Percentiles rank a stretch among this genome's conserved stretches.
Conservation (phyloP, 345 rosid species). For the Zanthoxylum bungeanum region DNA sequence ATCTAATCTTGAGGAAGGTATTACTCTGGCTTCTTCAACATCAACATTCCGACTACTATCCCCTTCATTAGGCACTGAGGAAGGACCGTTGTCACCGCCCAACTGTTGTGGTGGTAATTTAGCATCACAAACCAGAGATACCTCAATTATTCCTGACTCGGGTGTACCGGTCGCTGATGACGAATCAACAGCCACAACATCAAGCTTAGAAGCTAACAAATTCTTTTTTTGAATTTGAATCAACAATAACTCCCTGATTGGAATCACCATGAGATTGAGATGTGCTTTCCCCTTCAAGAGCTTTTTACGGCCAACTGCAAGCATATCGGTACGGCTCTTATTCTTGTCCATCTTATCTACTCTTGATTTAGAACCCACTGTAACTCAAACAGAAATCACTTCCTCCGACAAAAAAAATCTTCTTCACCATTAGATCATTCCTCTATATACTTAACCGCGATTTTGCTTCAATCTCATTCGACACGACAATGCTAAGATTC, state of each 20-base stretch:
- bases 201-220: constrained; percentile 24
- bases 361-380: constrained; percentile 26
- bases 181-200: constrained; percentile 31
- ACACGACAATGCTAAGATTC: too few species aligned
- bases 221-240: constrained; percentile 26
- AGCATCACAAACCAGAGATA: constrained; percentile 21
- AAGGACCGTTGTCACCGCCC: constrained; percentile 17
- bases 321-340: constrained; percentile 83
- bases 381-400: constrained; percentile 19
- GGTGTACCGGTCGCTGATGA: constrained; percentile 23
- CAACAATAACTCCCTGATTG: constrained; percentile 21
- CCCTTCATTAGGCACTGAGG: constrained; percentile 28
- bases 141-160: constrained; percentile 22
- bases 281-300: constrained; percentile 36
- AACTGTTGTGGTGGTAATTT: constrained; percentile 18
- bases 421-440: constrained; percentile 35
- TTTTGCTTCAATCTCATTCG: constrained; percentile 4
- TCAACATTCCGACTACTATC: constrained; percentile 24
- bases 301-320: constrained; percentile 93
- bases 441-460: constrained; percentile 9
- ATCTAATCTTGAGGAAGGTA: constrained; percentile 19
- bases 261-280: constrained; percentile 28
- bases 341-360: constrained; percentile 81
- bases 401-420: constrained; percentile 28
- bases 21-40: constrained; percentile 13